Evolutionary conservation across 306 rosid species (phyloP), one percentile per base, ranked within the genome.

Genomic region (Echinosophora koreensis): DNA sequence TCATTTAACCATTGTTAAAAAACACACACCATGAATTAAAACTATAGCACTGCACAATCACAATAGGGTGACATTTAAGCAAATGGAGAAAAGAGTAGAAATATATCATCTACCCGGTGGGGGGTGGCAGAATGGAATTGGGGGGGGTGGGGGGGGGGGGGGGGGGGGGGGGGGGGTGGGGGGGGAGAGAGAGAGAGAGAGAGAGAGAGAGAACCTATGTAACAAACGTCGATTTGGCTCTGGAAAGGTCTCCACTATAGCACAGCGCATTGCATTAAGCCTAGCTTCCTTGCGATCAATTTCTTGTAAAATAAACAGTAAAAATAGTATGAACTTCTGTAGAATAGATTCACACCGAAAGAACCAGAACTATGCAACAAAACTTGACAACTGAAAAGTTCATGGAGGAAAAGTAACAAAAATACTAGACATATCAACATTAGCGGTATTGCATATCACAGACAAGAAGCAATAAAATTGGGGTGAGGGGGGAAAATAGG

Each of bases 141-240:
- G n/a, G n/a, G n/a, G n/a, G n/a, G n/a, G n/a, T n/a, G n/a, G n/a
- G n/a, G n/a, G n/a, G n/a, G n/a, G n/a, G n/a, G n/a, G n/a, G n/a
- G n/a, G n/a, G n/a, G n/a, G n/a, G n/a, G n/a, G n/a, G n/a, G n/a
- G n/a, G n/a, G n/a, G n/a, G n/a, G n/a, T n/a, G n/a, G n/a, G n/a
- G n/a, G n/a, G n/a, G n/a, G n/a, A n/a, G n/a, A n/a, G n/a, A n/a
- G n/a, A n/a, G n/a, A n/a, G n/a, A 30, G 54, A 13, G 57, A 69
- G 34, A 60, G 52, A 34, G 69, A 73, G 39, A 22, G 49, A 55
- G 64, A 37, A 96, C 99, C 99, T 96, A 16, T 92, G 98, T 71
- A 96, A 85, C 81, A 96, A 87, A 44, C 96, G 97, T 57, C 99
- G 91, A 69, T 96, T 96, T 52, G 99, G 99, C 80, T 96, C 99